phyloP scores from a whole-genome alignment of 2,329 filamentous ascomycete genomes.

The Ophiobolus disseminans region DNA sequence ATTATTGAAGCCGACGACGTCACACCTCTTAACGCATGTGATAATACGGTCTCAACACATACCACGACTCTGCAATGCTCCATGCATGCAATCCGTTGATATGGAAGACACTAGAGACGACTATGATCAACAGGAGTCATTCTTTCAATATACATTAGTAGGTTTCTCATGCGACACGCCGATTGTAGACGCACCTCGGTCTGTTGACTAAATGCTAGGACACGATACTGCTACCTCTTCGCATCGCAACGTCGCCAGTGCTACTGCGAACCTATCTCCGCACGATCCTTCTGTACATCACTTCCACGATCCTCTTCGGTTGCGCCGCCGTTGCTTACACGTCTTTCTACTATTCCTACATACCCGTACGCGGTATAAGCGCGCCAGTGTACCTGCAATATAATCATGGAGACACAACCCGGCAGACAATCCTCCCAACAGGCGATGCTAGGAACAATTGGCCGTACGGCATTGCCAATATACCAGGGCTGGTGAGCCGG shows the following conservation, averaged over 20 bases:
- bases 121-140: constrained; percentile 10
- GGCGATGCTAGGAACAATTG: constrained; percentile 16
- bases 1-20: constrained; percentile 30
- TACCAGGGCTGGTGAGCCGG: constrained; percentile 58
- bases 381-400: constrained; percentile 72
- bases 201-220: constrained; percentile 51
- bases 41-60: constrained; percentile 22
- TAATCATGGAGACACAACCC: constrained; percentile 47
- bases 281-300: constrained; percentile 60
- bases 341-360: constrained; percentile 72
- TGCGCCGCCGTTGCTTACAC: constrained; percentile 67
- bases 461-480: constrained; percentile 61
- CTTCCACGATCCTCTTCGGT: constrained; percentile 63
- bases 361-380: constrained; percentile 69
- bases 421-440: constrained; percentile 10
- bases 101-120: constrained; percentile 37
- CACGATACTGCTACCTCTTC: constrained; percentile 61
- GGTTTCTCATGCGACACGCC: too few relatives aligned
- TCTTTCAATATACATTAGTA: constrained; percentile 34
- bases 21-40: constrained; percentile 35
- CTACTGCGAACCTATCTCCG: constrained; percentile 71
- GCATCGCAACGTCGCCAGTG: constrained; percentile 64
- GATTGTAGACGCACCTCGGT: too few relatives aligned
- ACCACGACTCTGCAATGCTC: constrained; percentile 6
- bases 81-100: constrained; percentile 3